Percentiles rank a stretch among this genome's conserved stretches.
Evolutionary conservation across 78 protist species (phyloP).

Genomic region (Dictyostelium purpureum): DNA sequence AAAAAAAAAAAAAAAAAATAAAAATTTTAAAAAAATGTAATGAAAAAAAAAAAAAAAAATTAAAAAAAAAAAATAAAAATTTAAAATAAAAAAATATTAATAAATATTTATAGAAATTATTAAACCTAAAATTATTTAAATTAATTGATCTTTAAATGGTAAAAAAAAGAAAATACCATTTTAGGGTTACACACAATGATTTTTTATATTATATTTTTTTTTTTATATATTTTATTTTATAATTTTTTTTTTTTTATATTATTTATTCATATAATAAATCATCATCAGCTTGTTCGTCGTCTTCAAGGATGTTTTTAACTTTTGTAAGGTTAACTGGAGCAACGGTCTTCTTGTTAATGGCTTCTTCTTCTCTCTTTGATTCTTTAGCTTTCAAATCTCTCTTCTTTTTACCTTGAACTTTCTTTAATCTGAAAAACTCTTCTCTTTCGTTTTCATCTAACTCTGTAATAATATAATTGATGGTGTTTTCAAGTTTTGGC

Average conservation of each 20-base stretch:
- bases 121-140: not conserved
- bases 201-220: too few species aligned
- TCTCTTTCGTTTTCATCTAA: constrained; percentile 96
- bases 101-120: too few species aligned
- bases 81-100: not conserved
- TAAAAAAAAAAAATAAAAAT: not conserved
- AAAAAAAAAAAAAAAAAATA: not conserved
- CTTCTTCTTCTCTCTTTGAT: constrained; percentile 13
- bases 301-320: not conserved
- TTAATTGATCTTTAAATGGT: not conserved
- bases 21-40: not conserved
- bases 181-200: too few species aligned
- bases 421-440: constrained; percentile 82
- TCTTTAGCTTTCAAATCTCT: constrained; percentile 71
- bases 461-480: constrained; percentile 94
- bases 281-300: not conserved
- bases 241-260: too few species aligned
- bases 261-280: constrained; percentile 21
- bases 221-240: too few species aligned
- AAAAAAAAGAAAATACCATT: too few species aligned
- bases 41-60: not conserved
- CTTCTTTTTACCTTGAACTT: constrained; percentile 80
- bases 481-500: constrained; percentile 93
- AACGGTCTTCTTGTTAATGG: not conserved
- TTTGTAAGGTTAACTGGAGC: not conserved